phyloP scores from a whole-genome alignment of 345 rosid species.

The Arabidopsis arenosa region DNA sequence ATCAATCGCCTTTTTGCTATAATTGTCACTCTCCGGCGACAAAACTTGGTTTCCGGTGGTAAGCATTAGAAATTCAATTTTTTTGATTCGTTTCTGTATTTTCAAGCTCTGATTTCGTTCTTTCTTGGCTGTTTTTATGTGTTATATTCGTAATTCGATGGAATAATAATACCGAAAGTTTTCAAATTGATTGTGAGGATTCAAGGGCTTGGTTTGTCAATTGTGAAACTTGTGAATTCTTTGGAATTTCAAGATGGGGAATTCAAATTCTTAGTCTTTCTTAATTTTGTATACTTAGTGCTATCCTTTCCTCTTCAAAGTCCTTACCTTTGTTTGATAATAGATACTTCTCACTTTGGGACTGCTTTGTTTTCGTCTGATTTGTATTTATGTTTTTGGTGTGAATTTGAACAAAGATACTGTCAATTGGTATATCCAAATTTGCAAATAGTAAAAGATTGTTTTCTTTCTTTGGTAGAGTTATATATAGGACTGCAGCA shows the following conservation, averaged over 20 bases:
- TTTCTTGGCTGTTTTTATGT: background rate
- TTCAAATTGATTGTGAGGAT: background rate
- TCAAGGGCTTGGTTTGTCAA: background rate
- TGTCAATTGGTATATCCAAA: conserved; percentile 6
- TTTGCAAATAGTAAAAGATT: background rate
- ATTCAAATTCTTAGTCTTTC: background rate
- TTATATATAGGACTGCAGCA: background rate
- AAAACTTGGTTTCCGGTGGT: conserved; percentile 27
- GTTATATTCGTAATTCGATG: conserved; percentile 3
- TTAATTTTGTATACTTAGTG: background rate
- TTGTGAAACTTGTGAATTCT: conserved; percentile 6
- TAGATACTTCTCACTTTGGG: conserved; percentile 19
- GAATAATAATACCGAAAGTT: background rate
- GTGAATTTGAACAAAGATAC: background rate
- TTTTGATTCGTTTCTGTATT: background rate
- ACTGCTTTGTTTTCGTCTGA: background rate
- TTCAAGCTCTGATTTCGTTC: background rate
- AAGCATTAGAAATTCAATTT: background rate
- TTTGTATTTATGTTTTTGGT: conserved; percentile 7
- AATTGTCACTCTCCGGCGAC: conserved; percentile 27
- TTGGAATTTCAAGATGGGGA: conserved; percentile 6
- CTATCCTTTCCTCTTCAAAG: conserved; percentile 5
- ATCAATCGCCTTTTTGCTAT: conserved; percentile 16
- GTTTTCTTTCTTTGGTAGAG: background rate
- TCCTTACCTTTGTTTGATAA: background rate